Conservation (phyloP, 352 stramenopile species). For the Globisporangium parvum region DNA sequence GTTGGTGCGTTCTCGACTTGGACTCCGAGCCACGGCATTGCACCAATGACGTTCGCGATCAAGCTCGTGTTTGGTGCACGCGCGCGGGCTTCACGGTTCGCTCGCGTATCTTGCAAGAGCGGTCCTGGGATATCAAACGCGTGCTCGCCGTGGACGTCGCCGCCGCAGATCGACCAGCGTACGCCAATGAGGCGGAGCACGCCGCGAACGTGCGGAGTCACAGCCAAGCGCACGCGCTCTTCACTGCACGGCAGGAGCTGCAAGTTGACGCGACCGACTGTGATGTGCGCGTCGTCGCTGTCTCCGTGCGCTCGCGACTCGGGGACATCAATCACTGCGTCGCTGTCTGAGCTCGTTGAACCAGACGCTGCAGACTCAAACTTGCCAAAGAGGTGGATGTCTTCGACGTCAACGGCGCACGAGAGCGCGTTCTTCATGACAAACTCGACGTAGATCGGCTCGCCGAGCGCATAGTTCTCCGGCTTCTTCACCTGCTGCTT, state of each 20-base stretch:
- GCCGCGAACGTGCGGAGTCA: conserved; percentile 53
- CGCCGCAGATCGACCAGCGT: conserved; percentile 79
- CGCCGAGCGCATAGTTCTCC: conserved; percentile 58
- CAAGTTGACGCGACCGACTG: conserved; percentile 64
- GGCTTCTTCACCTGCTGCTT: conserved; percentile 31
- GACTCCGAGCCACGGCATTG: conserved; percentile 81
- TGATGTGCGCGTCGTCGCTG: conserved; percentile 26
- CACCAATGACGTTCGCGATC: conserved; percentile 60
- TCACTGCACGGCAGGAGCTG: conserved; percentile 74
- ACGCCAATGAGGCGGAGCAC: conserved; percentile 62
- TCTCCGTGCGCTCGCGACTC: conserved; percentile 12
- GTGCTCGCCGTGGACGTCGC: conserved; percentile 75
- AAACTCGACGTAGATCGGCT: conserved; percentile 85
- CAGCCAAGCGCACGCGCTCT: conserved; percentile 58
- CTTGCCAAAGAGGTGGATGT: conserved; percentile 77
- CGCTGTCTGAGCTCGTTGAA: not conserved
- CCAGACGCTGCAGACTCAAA: conserved; percentile 38
- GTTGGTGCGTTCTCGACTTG: conserved; percentile 35
- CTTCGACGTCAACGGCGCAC: conserved; percentile 73
- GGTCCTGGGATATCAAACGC: conserved; percentile 76
- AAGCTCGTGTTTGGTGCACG: conserved; percentile 72
- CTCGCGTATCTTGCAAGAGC: conserved; percentile 74
- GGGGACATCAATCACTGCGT: conserved; percentile 38
- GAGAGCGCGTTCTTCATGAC: conserved; percentile 85
- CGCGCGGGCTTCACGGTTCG: conserved; percentile 60